Conservation (phyloP, 2,329 filamentous ascomycete genomes). For the Sporothrix schenckii region DNA sequence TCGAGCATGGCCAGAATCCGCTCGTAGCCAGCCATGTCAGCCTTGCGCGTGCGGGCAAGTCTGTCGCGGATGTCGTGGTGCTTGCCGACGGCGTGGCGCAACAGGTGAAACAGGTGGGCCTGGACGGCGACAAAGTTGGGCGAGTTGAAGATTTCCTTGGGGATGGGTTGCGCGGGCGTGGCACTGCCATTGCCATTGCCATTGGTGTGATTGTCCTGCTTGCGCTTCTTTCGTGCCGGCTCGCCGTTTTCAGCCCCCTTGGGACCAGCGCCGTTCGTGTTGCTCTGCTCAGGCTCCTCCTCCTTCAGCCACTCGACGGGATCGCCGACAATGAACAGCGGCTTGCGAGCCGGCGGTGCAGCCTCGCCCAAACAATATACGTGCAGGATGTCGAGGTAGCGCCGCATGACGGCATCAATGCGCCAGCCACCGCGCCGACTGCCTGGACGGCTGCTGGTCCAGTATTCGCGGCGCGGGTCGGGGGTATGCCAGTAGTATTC, state of each 20-base stretch:
- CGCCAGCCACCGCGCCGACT: slow-evolving; percentile 78
- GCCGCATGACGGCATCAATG: slow-evolving; percentile 81
- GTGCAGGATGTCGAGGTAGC: slow-evolving; percentile 91
- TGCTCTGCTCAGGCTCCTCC: slow-evolving; percentile 44
- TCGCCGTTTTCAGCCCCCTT: slow-evolving; percentile 36
- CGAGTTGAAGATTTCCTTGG: slow-evolving; percentile 39
- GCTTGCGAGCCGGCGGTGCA: slow-evolving; percentile 66
- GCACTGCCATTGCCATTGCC: background rate
- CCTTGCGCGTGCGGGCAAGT: slow-evolving; percentile 68
- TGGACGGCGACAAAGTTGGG: slow-evolving; percentile 81
- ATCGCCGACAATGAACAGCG: slow-evolving; percentile 71
- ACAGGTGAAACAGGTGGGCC: slow-evolving; percentile 88
- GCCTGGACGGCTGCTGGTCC: slow-evolving; percentile 69
- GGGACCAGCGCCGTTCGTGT: slow-evolving; percentile 43
- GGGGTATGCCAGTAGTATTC: slow-evolving; percentile 33
- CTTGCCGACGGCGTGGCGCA: slow-evolving; percentile 76
- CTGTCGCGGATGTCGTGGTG: slow-evolving; percentile 85
- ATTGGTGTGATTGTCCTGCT: slow-evolving; percentile 39
- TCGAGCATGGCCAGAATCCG: slow-evolving; percentile 76
- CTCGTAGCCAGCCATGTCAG: slow-evolving; percentile 77
- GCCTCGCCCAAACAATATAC: slow-evolving; percentile 69
- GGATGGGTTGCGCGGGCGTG: background rate
- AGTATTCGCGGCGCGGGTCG: slow-evolving; percentile 71
- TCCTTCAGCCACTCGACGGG: slow-evolving; percentile 40
- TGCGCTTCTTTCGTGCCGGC: slow-evolving; percentile 58